A percentile compares a stretch with the other conserved stretches of the same genome.
Conservation (phyloP, 768 basidiomycete species). For the Mycena floridula region DNA sequence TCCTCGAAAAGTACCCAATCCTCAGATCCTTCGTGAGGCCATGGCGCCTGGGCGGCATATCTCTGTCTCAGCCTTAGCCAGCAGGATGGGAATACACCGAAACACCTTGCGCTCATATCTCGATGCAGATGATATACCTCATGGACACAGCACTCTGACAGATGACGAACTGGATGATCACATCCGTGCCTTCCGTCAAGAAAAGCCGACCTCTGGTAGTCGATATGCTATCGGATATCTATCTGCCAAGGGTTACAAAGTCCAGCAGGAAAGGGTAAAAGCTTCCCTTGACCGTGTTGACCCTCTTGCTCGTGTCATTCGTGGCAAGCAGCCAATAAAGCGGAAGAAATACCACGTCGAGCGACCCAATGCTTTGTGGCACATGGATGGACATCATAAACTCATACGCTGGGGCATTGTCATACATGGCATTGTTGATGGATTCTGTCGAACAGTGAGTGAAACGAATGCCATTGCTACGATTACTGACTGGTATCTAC, state of each 20-base stretch:
- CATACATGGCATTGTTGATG: conserved; percentile 23
- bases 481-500: no score
- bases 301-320: conserved; percentile 11
- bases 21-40: conserved; percentile 5
- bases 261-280: conserved; percentile 11
- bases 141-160: no score
- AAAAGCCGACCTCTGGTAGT: conserved; percentile 17
- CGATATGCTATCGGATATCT: conserved; percentile 18
- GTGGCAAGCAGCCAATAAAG: conserved; percentile 6
- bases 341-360: conserved; percentile 11
- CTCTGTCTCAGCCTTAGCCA: conserved; percentile 8
- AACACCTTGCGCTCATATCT: no score
- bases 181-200: conserved; percentile 6
- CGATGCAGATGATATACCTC: no score
- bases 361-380: conserved; percentile 16
- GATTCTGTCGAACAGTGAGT: conserved; percentile 20
- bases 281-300: conserved; percentile 15
- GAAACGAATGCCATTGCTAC: not conserved
- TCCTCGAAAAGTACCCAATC: conserved; percentile 9
- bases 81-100: conserved; percentile 2
- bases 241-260: conserved; percentile 10
- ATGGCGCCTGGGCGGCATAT: conserved; percentile 6
- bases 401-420: conserved; percentile 21
- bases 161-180: no score
- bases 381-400: conserved; percentile 21